These are phyloP conservation scores for Strigomonas galati DNA, from an alignment of 208 protist genomes.

Conservation along the genomic window DNA sequence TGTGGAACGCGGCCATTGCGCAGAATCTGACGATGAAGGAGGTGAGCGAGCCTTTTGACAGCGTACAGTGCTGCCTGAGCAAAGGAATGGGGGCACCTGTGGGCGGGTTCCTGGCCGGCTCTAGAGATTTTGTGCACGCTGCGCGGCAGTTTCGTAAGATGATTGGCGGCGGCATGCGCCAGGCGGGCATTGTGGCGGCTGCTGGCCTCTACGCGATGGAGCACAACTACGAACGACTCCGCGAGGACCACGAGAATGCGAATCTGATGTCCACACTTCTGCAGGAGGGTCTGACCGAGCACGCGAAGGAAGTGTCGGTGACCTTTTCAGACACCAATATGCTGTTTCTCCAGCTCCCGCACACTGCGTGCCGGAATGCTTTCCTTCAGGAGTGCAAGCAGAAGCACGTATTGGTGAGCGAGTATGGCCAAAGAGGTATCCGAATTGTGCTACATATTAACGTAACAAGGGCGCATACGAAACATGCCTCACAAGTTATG, in stretches of 20 bases:
- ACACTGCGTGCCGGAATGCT: background rate
- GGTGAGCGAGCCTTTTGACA: slow-evolving; percentile 12
- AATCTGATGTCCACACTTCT: background rate
- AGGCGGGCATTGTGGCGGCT: slow-evolving; percentile 12
- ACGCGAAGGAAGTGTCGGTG: background rate
- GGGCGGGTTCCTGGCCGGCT: slow-evolving; percentile 11
- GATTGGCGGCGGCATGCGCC: slow-evolving; percentile 14
- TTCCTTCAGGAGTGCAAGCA: background rate
- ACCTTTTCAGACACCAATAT: slow-evolving; percentile 4
- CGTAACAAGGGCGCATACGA: background rate
- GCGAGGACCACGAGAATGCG: slow-evolving; percentile 6
- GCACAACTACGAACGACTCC: slow-evolving; percentile 4
- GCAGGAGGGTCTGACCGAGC: background rate
- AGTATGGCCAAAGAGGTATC: background rate
- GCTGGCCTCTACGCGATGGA: slow-evolving; percentile 12
- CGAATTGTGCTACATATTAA: slow-evolving; percentile 5
- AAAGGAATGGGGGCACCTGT: slow-evolving; percentile 11
- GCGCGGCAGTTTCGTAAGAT: slow-evolving; percentile 5
- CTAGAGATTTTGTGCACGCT: background rate
- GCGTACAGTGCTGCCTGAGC: slow-evolving; percentile 14
- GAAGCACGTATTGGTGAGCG: background rate
- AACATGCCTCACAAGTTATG: slow-evolving; percentile 1
- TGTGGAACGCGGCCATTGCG: slow-evolving; percentile 14
- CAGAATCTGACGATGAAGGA: slow-evolving; percentile 1
- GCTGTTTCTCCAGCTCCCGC: background rate